Percentiles rank a stretch among this genome's conserved stretches.
phyloP scores from a whole-genome alignment of 805 yeast genomes.

The Candida maris region DNA sequence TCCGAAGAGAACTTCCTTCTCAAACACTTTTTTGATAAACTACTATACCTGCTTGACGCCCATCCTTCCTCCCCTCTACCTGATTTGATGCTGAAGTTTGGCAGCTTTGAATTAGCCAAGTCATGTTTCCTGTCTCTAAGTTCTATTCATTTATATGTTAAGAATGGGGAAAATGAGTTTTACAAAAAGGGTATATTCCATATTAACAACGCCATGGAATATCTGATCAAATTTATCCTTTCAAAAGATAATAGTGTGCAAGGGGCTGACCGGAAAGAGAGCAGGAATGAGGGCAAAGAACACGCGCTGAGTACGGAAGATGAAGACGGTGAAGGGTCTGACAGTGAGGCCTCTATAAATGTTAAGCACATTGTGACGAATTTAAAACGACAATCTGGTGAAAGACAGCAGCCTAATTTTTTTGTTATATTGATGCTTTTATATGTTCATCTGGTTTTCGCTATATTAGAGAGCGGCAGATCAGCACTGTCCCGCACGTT shows the following conservation, averaged over 20 bases:
- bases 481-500: constrained; percentile 49
- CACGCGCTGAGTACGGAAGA: constrained; percentile 13
- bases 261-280: background rate
- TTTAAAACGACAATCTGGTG: constrained; percentile 35
- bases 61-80: constrained; percentile 65
- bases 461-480: constrained; percentile 52
- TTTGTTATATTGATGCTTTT: constrained; percentile 48
- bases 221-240: constrained; percentile 43
- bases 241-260: constrained; percentile 19
- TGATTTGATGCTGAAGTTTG: constrained; percentile 51
- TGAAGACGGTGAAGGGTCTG: constrained; percentile 10
- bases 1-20: constrained; percentile 53
- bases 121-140: constrained; percentile 55
- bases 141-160: constrained; percentile 55
- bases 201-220: constrained; percentile 54
- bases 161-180: constrained; percentile 49
- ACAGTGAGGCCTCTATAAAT: constrained; percentile 16
- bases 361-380: constrained; percentile 35
- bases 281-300: constrained; percentile 5
- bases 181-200: constrained; percentile 51
- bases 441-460: constrained; percentile 52
- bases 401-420: constrained; percentile 37
- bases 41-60: constrained; percentile 52
- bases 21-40: constrained; percentile 51
- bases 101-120: constrained; percentile 55